Base-by-base conservation (phyloP, 2,329 filamentous ascomycete genomes). In the Pestalotiopsis sp. region DNA sequence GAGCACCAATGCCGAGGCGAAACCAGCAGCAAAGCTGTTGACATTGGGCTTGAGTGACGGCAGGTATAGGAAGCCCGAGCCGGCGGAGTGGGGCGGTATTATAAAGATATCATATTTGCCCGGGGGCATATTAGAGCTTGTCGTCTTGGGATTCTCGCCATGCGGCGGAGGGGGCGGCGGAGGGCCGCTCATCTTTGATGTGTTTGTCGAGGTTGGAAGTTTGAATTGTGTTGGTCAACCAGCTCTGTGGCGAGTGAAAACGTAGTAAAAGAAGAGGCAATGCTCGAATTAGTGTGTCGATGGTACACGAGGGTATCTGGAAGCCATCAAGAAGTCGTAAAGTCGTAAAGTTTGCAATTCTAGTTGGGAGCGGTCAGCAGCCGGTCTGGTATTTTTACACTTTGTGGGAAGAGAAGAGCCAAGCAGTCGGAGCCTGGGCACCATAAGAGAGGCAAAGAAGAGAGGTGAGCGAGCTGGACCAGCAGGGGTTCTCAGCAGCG, bases 51-150 rank as follows among this genome's bases (percentile, higher is more conserved):
- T 88, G 70, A 98, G 81, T 0, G 95, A 97, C 0, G 95, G 95
- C n/a, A 98, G 88, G 80, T 98, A 98, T 36, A 98, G 85, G 80
- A 98, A 98, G 41, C 95, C 95, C 0, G 91, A 90, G 66, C 95
- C 95, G 6, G 95, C 88, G 12, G 94, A 95, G 80, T 97, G 94
- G 61, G 95, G 93, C 7, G 95, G 95, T 76, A 98, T 95, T 79
- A 98, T 92, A 83, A 98, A 98, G 78, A 98, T 97, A 83, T 98
- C 95, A 81, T 97, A 98, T 78, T 96, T 97, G 67, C 95, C 95
- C 1, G 92, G 87, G 2, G 95, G 95, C 62, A 98, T 84, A 68
- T 82, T 80, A 17, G 85, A 80, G 49, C 88, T 86, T 65, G 89
- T 86, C 23, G 88, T 88, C 79, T 91, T 91, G 64, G 93, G 92